Conservation (phyloP, 192 early-diverging fungal genomes). For the Spizellomyces punctatus region DNA sequence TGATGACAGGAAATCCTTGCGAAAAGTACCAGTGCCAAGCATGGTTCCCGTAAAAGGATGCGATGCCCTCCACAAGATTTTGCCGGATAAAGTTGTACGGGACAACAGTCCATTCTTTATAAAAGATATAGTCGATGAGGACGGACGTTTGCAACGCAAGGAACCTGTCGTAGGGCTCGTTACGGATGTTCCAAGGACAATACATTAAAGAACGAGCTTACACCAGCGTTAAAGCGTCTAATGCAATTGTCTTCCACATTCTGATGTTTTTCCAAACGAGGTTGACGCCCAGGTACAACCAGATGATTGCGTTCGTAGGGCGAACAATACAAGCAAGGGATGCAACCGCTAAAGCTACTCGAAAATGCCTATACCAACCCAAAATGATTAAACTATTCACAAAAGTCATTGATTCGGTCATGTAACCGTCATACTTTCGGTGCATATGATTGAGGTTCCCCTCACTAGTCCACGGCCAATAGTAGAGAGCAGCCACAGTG, state of each 20-base stretch:
- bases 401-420: no score
- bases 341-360: slow-evolving; percentile 43
- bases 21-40: slow-evolving; percentile 90
- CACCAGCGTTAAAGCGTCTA: slow-evolving; percentile 13
- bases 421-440: no score
- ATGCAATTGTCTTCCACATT: not conserved
- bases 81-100: slow-evolving; percentile 79
- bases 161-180: not conserved
- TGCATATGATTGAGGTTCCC: not conserved
- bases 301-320: slow-evolving; percentile 86
- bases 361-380: no score
- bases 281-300: slow-evolving; percentile 73
- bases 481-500: slow-evolving; percentile 75
- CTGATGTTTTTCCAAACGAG: slow-evolving; percentile 47
- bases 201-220: slow-evolving; percentile 5
- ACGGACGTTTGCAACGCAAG: slow-evolving; percentile 5
- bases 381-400: no score
- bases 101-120: slow-evolving; percentile 68
- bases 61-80: slow-evolving; percentile 80
- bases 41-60: slow-evolving; percentile 90
- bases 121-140: slow-evolving; percentile 71
- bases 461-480: slow-evolving; percentile 75
- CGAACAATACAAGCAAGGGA: slow-evolving; percentile 81
- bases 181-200: not conserved
- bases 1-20: slow-evolving; percentile 77